These are phyloP conservation scores for Coemansia sp. DNA, from an alignment of 192 early-diverging fungal species.

Conservation along the genomic window DNA sequence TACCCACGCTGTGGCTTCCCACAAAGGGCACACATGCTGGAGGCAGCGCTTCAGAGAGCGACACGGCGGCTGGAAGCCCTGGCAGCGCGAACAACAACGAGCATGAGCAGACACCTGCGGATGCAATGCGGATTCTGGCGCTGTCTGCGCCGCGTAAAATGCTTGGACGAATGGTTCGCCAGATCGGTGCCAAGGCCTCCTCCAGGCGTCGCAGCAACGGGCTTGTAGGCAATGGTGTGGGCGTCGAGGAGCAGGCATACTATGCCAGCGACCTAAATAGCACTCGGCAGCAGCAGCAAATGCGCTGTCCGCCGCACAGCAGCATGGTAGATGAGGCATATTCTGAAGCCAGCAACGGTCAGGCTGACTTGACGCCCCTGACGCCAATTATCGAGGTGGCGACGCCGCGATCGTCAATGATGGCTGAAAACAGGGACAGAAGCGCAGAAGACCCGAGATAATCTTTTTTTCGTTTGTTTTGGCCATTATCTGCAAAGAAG, in stretches of 20 bases:
- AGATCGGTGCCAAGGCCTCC: background rate
- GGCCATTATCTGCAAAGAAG: too few relatives aligned
- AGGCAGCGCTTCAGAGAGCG: background rate
- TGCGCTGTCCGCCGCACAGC: background rate
- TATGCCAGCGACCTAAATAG: background rate
- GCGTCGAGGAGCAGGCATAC: background rate
- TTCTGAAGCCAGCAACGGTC: background rate
- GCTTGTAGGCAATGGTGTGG: background rate
- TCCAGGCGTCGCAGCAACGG: background rate
- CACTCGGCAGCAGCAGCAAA: background rate
- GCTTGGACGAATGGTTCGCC: background rate
- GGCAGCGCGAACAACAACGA: background rate
- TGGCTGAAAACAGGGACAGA: background rate
- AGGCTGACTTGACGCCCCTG: background rate
- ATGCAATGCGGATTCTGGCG: background rate
- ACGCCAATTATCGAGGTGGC: constrained; percentile 14
- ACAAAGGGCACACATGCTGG: constrained; percentile 11
- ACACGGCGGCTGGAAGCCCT: background rate
- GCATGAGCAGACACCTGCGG: constrained; percentile 3
- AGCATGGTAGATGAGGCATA: background rate
- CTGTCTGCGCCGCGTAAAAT: constrained; percentile 8
- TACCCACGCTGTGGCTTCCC: constrained; percentile 76
- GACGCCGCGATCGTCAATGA: constrained; percentile 13
- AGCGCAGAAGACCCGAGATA: background rate
- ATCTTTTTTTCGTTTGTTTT: background rate